phyloP scores from a whole-genome alignment of 2,329 filamentous ascomycete species.

The Trichoderma polysporum region DNA sequence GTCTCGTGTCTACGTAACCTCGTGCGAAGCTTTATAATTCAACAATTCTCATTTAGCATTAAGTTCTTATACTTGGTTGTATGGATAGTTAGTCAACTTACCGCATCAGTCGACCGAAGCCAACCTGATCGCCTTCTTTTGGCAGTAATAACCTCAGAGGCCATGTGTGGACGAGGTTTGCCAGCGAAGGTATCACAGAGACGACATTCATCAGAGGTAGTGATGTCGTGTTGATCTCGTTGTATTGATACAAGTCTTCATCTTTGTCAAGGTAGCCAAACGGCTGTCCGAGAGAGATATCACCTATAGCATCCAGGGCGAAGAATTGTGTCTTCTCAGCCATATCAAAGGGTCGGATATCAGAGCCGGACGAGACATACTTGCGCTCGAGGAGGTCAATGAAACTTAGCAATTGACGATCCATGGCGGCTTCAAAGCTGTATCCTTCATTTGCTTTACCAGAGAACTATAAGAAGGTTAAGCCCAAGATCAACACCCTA shows the following conservation, averaged over 20 bases:
- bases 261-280: slow-evolving; percentile 54
- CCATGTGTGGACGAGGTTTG: slow-evolving; percentile 38
- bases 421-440: slow-evolving; percentile 41
- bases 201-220: slow-evolving; percentile 40
- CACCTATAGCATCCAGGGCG: slow-evolving; percentile 53
- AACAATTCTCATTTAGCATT: no score
- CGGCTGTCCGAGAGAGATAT: slow-evolving; percentile 51
- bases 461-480: slow-evolving; percentile 42
- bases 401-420: slow-evolving; percentile 41
- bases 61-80: background rate
- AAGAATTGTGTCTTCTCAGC: slow-evolving; percentile 52
- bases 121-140: slow-evolving; percentile 37
- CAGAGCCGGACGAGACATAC: slow-evolving; percentile 42
- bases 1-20: slow-evolving; percentile 26
- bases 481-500: no score
- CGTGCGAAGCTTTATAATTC: slow-evolving; percentile 23
- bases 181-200: slow-evolving; percentile 39
- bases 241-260: slow-evolving; percentile 47
- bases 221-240: slow-evolving; percentile 44
- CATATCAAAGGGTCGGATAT: slow-evolving; percentile 45
- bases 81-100: slow-evolving; percentile 24
- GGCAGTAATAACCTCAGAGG: slow-evolving; percentile 38
- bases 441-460: slow-evolving; percentile 49
- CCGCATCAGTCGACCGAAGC: slow-evolving; percentile 42
- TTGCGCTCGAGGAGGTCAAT: slow-evolving; percentile 47